Evolutionary conservation across 768 basidiomycete genomes (phyloP), one percentile per base, ranked within the genome.

Genomic region (Boletus sp.): DNA sequence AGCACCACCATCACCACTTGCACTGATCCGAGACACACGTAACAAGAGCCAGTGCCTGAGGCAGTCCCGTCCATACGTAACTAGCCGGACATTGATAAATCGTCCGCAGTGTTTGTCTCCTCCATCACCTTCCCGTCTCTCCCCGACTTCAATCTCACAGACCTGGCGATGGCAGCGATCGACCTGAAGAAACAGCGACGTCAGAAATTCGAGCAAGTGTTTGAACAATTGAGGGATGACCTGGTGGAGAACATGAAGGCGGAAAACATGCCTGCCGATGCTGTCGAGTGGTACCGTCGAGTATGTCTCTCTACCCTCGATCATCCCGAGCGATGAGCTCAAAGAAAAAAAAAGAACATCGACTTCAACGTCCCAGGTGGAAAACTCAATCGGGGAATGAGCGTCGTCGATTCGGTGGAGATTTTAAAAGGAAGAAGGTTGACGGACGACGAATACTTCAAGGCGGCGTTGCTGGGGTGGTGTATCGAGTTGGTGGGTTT

Each of bases 281-380:
- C 90, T 1, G 71, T 87, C 32, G 83, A 87, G 43, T 98, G 55
- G 65, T 98, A 83, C 71, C 78, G 79, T 60, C 80, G 80, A 57
- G 95, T 96, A 54, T 38, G 84, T 75, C 17, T 19, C n/a, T 46
- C 30, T 34, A 27, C 29, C 23, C 27, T 33, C 41, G 6, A 9
- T 4, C 1, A 3, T 48, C 13, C 29, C 13, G n/a, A n/a, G n/a
- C n/a, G n/a, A n/a, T n/a, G n/a, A n/a, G n/a, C n/a, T n/a, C n/a
- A n/a, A n/a, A n/a, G n/a, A n/a, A n/a, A n/a, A 19, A 17, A 17
- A 19, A 61, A 94, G 92, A 94, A 81, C 69, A 76, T 98, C 52
- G 83, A 94, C 61, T 89, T 93, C 77, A 98, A 98, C 72, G 88
- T 91, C n/a, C 94, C 94, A 0, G 91, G 93, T 39, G 94, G 93